phyloP scores from a whole-genome alignment of 2,329 filamentous ascomycete species.

The Fusarium buxicola region DNA sequence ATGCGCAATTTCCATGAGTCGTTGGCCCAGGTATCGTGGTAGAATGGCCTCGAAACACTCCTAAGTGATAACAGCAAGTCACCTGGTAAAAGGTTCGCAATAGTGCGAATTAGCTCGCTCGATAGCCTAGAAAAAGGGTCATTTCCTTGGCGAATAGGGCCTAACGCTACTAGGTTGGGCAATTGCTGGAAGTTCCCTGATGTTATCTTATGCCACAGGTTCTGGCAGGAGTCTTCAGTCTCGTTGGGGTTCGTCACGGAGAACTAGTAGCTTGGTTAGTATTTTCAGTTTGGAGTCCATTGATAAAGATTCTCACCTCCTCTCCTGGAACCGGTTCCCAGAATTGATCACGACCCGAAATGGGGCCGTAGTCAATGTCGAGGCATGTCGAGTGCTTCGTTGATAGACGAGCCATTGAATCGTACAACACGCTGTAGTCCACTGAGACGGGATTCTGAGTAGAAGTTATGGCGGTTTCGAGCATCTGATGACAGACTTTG shows the following conservation, averaged over 20 bases:
- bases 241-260: conserved; percentile 4
- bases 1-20: conserved; percentile 13
- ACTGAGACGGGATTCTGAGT: background rate
- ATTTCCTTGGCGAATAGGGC: background rate
- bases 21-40: background rate
- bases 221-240: background rate
- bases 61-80: background rate
- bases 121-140: conserved; percentile 6
- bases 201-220: background rate
- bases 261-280: conserved; percentile 2
- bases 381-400: background rate
- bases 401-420: conserved; percentile 3
- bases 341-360: background rate
- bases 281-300: too few species aligned
- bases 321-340: conserved; percentile 19
- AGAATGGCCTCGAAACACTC: background rate
- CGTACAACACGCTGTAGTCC: conserved; percentile 4
- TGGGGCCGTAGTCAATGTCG: conserved; percentile 12
- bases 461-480: background rate
- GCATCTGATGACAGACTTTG: background rate
- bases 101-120: background rate
- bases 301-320: conserved; percentile 10
- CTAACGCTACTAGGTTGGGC: too few species aligned
- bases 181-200: background rate
- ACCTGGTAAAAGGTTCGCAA: background rate